Evolutionary conservation across 1,284 basidiomycete species (phyloP).

Genomic region (Abortiporus biennis): DNA sequence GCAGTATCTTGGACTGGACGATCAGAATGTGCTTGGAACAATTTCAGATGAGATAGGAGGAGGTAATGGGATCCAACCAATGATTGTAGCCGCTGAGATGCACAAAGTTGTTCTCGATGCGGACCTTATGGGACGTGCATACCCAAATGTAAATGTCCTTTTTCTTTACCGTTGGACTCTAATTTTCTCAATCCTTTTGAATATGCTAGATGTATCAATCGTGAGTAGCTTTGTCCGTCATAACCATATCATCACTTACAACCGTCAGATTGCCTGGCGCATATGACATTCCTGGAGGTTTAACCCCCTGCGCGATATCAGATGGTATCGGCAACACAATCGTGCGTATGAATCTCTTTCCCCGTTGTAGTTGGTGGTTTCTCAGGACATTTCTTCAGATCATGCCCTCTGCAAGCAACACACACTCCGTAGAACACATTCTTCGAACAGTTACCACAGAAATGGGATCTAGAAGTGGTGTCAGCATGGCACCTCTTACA

Average conservation of each 20-base stretch:
- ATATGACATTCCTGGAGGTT: constrained; percentile 27
- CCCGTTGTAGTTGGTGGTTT: background rate
- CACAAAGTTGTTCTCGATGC: constrained; percentile 23
- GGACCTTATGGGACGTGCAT: constrained; percentile 51
- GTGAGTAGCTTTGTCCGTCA: constrained; percentile 17
- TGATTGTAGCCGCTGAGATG: constrained; percentile 35
- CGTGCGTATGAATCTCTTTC: constrained; percentile 15
- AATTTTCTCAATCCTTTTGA: background rate
- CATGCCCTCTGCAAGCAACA: constrained; percentile 22
- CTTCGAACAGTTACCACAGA: constrained; percentile 26
- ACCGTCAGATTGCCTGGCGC: constrained; percentile 33
- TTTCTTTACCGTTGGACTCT: constrained; percentile 21
- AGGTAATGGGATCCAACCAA: constrained; percentile 49
- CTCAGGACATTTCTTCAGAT: constrained; percentile 13
- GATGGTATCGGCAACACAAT: constrained; percentile 39
- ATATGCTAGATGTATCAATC: constrained; percentile 24
- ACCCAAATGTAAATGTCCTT: constrained; percentile 23
- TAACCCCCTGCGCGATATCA: constrained; percentile 38
- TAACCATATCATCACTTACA: background rate
- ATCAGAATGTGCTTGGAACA: constrained; percentile 23
- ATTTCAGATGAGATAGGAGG: constrained; percentile 53
- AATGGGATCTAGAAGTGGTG: constrained; percentile 38
- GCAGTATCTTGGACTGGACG: constrained; percentile 19
- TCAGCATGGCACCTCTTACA: constrained; percentile 34
- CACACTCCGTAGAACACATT: constrained; percentile 24